phyloP scores from a whole-genome alignment of 2,329 filamentous ascomycete species.

The Rutstroemia sp. region DNA sequence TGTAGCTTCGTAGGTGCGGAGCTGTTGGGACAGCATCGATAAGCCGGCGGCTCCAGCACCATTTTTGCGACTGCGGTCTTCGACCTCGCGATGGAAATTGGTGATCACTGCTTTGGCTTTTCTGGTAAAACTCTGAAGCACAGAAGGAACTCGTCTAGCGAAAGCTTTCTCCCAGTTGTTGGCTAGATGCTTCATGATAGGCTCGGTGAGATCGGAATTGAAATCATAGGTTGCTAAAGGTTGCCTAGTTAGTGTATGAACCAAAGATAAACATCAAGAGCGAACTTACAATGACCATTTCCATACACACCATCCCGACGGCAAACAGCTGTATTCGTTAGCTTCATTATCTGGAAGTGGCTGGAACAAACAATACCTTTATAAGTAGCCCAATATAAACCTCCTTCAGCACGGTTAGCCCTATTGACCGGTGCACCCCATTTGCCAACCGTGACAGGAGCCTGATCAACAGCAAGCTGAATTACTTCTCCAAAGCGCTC shows the following conservation, averaged over 20 bases:
- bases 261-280: too few species aligned
- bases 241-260: background rate
- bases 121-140: constrained; percentile 32
- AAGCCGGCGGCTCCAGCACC: constrained; percentile 35
- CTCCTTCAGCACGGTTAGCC: constrained; percentile 35
- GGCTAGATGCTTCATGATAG: constrained; percentile 19
- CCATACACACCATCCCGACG: constrained; percentile 41
- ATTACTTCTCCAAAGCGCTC: constrained; percentile 36
- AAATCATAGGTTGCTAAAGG: background rate
- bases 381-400: constrained; percentile 45
- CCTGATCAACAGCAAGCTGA: constrained; percentile 32
- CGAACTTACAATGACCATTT: constrained; percentile 29
- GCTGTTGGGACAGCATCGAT: constrained; percentile 34
- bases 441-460: constrained; percentile 29
- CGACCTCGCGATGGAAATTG: constrained; percentile 36
- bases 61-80: constrained; percentile 31
- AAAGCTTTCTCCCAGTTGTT: constrained; percentile 30
- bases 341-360: background rate
- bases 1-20: constrained; percentile 34
- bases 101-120: constrained; percentile 29
- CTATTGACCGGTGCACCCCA: constrained; percentile 34
- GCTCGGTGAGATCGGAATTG: constrained; percentile 10
- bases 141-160: constrained; percentile 34
- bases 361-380: constrained; percentile 26
- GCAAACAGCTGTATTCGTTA: constrained; percentile 36